Base-by-base conservation (phyloP, 129 eudicot genomes). In the Flaveria sonorensis region DNA sequence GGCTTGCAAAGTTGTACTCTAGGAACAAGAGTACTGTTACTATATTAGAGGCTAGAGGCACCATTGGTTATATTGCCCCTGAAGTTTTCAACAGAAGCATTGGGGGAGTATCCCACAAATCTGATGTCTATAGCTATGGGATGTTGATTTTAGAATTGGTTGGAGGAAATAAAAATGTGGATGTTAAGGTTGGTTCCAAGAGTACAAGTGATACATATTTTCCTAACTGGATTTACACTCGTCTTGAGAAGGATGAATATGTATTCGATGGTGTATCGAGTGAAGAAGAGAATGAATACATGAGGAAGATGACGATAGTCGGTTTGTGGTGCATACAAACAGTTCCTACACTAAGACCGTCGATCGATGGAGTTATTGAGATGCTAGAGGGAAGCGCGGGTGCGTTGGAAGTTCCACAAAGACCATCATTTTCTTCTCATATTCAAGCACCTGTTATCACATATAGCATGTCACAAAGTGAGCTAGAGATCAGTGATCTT, bases 301-400 rank as follows among this genome's bases (percentile, higher is more conserved):
- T 63, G 0, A 30, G 19, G 16, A 63, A 63, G 46, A 63, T 63
- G 69, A 63, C 21, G 46, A 63, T 63, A 14, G 69, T 30, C 0
- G 69, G 69, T 6, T 63, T 63, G 69, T 15, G 69, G 69, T 63
- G 69, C 46, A 63, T 63, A 63, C 69, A 63, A 63, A 63, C 69
- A 13, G 46, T 30, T 63, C 69, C 69, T 15, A 13, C 69, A 7
- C 45, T 26, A 63, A 63, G 69, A 63, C 69, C 69, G 1, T 63
- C 69, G 20, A 63, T 63, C 2, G 21, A 32, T 14, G 23, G 15
- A 63, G 69, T 63, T 63, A 30, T 63, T 16, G 69, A 63, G 2
- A 63, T 63, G 69, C 30, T 63, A 63, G 69, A 63, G 5, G 69
- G 69, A 30, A 63, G 69, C 45, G 15, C 6, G 6, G 13, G 9